A percentile compares a stretch with the other conserved stretches of the same genome.
Evolutionary conservation across 257 asterid genomes (phyloP).

Genomic region (Nicotiana benthamiana): DNA sequence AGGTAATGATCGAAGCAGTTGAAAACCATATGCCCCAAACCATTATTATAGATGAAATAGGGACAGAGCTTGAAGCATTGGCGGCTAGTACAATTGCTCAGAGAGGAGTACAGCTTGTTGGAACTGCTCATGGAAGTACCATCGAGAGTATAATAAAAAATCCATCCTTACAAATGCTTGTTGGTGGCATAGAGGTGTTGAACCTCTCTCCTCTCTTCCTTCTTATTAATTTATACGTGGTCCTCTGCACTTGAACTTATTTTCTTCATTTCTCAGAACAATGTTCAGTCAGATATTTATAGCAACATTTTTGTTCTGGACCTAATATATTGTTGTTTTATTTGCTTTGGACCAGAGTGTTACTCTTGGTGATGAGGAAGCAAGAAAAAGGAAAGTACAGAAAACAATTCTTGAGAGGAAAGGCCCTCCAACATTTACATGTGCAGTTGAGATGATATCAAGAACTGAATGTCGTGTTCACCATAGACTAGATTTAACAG

Average conservation of each 20-base stretch:
- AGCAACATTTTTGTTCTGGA: not conserved
- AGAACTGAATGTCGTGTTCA: slow-evolving; percentile 86
- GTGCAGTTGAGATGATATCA: slow-evolving; percentile 92
- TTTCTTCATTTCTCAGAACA: not conserved
- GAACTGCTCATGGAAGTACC: slow-evolving; percentile 91
- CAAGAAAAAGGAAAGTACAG: slow-evolving; percentile 95
- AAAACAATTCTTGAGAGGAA: slow-evolving; percentile 97
- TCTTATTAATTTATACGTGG: not conserved
- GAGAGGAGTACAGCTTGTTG: slow-evolving; percentile 99
- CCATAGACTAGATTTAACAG: slow-evolving; percentile 84
- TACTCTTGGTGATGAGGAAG: slow-evolving; percentile 98
- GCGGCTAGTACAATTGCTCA: slow-evolving; percentile 98
- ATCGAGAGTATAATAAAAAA: slow-evolving; percentile 85
- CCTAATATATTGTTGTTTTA: slow-evolving; percentile 1
- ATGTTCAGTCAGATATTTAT: not conserved
- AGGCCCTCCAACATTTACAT: slow-evolving; percentile 90
- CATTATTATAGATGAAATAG: slow-evolving; percentile 93
- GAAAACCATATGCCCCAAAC: slow-evolving; percentile 98
- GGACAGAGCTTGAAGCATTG: slow-evolving; percentile 93
- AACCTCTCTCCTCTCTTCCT: not conserved
- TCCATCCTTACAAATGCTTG: slow-evolving; percentile 86
- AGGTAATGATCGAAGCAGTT: slow-evolving; percentile 99
- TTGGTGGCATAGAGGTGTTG: slow-evolving; percentile 95
- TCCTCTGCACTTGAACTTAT: not conserved
- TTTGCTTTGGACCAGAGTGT: slow-evolving; percentile 58